Evolutionary conservation across 257 asterid genomes (phyloP), one percentile per base, ranked within the genome.

Genomic region (Plectranthus barbatus): DNA sequence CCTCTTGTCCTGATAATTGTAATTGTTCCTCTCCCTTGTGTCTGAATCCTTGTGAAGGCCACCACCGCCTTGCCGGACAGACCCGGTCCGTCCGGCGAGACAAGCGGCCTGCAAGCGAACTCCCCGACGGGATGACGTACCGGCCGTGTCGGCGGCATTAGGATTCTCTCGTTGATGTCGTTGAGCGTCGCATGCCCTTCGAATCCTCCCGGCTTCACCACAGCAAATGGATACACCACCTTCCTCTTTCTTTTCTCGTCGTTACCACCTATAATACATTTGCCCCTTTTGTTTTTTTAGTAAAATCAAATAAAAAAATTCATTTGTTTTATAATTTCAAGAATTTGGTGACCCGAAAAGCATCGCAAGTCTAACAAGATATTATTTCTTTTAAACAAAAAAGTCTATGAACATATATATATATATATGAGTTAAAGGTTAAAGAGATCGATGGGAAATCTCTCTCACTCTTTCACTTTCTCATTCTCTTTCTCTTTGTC

Each of bases 61-160:
- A 92, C 94, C 73, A 92, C 96, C 0, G 85, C 80, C 80, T 92
- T 92, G 19, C 99, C 97, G 21, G 95, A 89, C 70, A 93, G 79
- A 4, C 99, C 97, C 3, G 86, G 90, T 10, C 95, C 99, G 3
- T 84, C 78, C 2, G 95, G 87, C 2, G 85, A 81, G 2, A 84
- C 78, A 0, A 75, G 10, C 0, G 96, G 91, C 60, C 93, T 82
- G 77, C 86, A 75, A 0, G 97, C 99, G 2, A 83, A 92, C 15
- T 89, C 97, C n/a, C 96, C 97, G 0, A 92, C 99, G 0, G 97
- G 99, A 73, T 92, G 99, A 54, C 88, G 86, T 34, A 92, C 94
- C 7, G 96, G 81, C 61, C 95, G 71, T 0, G 82, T 87, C 0
- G 97, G 99, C 10, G 91, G 87, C 97, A 89, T 86, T 48, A 92